Percentiles rank a stretch among this genome's conserved stretches.
Conservation (phyloP, 140 eudicot genomes). For the Senecio squalidus region DNA sequence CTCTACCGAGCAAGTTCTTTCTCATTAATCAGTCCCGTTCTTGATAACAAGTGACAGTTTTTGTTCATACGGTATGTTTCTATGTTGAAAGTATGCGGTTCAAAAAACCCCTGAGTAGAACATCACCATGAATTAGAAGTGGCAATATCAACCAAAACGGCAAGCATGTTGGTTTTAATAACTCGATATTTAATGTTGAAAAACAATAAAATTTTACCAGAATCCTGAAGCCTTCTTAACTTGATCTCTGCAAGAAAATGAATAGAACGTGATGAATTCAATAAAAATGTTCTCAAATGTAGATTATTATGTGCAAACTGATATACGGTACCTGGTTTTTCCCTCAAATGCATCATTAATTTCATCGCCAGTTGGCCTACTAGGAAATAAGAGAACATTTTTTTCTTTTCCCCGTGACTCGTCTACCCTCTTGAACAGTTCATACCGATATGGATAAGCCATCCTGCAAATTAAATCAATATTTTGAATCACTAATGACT, state of each 20-base stretch:
- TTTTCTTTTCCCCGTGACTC: conserved; percentile 71
- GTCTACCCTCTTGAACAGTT: conserved; percentile 79
- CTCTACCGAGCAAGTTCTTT: conserved; percentile 1
- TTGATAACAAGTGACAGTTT: neutral
- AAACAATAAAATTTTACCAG: conserved; percentile 52
- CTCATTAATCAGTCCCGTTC: no score
- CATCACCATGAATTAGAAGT: neutral
- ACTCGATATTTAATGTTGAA: conserved; percentile 8
- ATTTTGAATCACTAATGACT: neutral
- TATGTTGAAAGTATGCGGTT: conserved; percentile 42
- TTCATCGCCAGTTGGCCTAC: conserved; percentile 73
- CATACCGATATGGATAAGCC: conserved; percentile 79
- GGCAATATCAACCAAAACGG: neutral
- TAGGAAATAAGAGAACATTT: conserved; percentile 56
- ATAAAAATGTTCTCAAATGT: conserved; percentile 1
- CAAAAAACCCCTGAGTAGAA: conserved; percentile 78
- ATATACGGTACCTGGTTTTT: conserved; percentile 54
- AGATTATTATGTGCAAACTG: neutral
- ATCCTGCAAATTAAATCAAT: conserved; percentile 43
- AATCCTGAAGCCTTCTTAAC: conserved; percentile 59
- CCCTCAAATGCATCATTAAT: conserved; percentile 85
- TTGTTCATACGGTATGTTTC: conserved; percentile 6
- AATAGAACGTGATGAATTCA: conserved; percentile 1
- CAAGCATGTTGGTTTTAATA: neutral
- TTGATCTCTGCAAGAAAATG: conserved; percentile 46